Evolutionary conservation across 805 yeast species (phyloP).

Genomic region (Ogataea haglerorum): DNA sequence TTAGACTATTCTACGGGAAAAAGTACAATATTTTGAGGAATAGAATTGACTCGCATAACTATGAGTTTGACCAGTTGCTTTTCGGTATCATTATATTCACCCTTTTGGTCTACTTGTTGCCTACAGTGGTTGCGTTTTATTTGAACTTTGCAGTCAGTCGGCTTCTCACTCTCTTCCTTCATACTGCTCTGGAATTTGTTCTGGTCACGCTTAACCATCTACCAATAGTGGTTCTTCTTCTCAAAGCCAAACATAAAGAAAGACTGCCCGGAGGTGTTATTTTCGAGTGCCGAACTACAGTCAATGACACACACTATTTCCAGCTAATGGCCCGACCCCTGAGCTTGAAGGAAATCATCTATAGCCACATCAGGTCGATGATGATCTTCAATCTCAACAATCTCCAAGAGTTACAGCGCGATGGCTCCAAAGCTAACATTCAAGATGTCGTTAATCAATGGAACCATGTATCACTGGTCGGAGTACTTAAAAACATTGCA

Average conservation of each 20-base stretch:
- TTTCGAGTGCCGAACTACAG: constrained; percentile 25
- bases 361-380: constrained; percentile 30
- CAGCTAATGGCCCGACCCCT: constrained; percentile 27
- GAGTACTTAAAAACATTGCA: constrained; percentile 20
- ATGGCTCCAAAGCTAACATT: constrained; percentile 3
- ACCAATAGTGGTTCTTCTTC: constrained; percentile 79
- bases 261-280: constrained; percentile 53
- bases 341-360: constrained; percentile 24
- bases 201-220: constrained; percentile 73
- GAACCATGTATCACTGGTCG: constrained; percentile 23
- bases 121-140: constrained; percentile 86
- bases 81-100: constrained; percentile 88
- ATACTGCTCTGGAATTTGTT: constrained; percentile 53
- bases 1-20: constrained; percentile 84
- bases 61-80: constrained; percentile 80
- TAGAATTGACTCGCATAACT: constrained; percentile 81
- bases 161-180: constrained; percentile 43
- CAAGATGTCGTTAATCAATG: constrained; percentile 25
- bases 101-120: constrained; percentile 70
- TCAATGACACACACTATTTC: constrained; percentile 14
- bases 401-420: constrained; percentile 13
- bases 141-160: constrained; percentile 63
- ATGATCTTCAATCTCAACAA: constrained; percentile 29
- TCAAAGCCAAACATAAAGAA: constrained; percentile 75
- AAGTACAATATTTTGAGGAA: constrained; percentile 79